Percentiles rank a stretch among this genome's conserved stretches.
phyloP scores from a whole-genome alignment of 176 grass and related monocot species.

The Bolboschoenus planiculmis region DNA sequence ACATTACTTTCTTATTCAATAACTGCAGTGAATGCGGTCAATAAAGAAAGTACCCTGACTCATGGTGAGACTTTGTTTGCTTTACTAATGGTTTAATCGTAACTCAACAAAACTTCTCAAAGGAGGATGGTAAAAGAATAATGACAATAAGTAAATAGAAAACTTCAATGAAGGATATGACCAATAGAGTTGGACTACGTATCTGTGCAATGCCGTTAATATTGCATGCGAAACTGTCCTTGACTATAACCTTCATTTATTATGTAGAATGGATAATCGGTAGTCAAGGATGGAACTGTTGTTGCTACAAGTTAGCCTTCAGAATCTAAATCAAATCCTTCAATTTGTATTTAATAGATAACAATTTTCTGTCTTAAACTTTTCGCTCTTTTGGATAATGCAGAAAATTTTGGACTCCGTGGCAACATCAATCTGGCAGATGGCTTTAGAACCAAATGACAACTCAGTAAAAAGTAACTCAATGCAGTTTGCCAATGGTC shows the following conservation, averaged over 20 bases:
- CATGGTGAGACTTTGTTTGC: background rate
- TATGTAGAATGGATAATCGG: background rate
- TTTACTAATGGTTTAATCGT: background rate
- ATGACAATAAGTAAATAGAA: background rate
- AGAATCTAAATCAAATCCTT: background rate
- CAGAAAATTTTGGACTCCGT: slow-evolving; percentile 69
- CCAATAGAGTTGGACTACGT: background rate
- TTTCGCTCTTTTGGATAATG: slow-evolving; percentile 12
- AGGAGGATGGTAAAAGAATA: background rate
- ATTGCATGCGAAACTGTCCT: background rate
- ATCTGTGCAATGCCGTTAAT: background rate
- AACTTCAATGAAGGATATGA: background rate
- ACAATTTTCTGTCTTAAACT: background rate
- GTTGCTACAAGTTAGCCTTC: background rate
- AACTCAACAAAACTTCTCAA: background rate
- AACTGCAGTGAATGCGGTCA: background rate
- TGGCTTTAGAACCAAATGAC: slow-evolving; percentile 67
- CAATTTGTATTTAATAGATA: background rate
- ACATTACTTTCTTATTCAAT: background rate
- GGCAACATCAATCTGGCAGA: slow-evolving; percentile 72
- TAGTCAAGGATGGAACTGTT: background rate
- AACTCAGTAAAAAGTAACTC: slow-evolving; percentile 29
- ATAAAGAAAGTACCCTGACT: background rate
- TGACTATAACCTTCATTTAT: background rate
- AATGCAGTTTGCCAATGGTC: slow-evolving; percentile 29